A percentile compares a stretch with the other conserved stretches of the same genome.
phyloP scores from a whole-genome alignment of 148 eudicot genomes.

The Rhododendron kiyosumense region DNA sequence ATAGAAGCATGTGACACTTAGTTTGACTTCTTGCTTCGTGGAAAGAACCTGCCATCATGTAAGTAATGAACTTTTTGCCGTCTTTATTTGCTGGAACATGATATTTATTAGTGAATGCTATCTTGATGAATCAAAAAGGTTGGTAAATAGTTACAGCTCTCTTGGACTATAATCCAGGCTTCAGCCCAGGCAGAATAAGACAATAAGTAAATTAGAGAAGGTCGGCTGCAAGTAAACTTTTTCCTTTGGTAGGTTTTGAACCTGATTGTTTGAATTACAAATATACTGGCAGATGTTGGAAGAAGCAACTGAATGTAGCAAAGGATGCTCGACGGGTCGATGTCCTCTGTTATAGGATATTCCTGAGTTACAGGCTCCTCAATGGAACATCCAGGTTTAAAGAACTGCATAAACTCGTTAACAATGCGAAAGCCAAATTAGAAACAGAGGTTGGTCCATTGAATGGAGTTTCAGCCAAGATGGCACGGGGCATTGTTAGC shows the following conservation, averaged over 20 bases:
- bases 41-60: background rate
- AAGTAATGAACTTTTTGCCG: background rate
- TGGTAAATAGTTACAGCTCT: background rate
- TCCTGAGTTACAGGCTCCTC: constrained; percentile 68
- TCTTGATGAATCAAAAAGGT: constrained; percentile 1
- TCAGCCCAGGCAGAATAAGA: background rate
- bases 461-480: constrained; percentile 56
- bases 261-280: constrained; percentile 5
- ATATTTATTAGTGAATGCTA: background rate
- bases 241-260: background rate
- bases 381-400: constrained; percentile 69
- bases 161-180: background rate
- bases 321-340: constrained; percentile 85
- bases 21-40: background rate
- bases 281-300: constrained; percentile 62
- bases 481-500: constrained; percentile 75
- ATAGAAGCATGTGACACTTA: background rate
- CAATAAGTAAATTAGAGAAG: background rate
- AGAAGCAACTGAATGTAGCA: constrained; percentile 77
- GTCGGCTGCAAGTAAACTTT: constrained; percentile 2
- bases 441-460: constrained; percentile 85
- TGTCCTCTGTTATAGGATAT: constrained; percentile 72
- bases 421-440: constrained; percentile 61
- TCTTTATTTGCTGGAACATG: background rate
- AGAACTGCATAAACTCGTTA: constrained; percentile 64